Conservation (phyloP, 192 early-diverging fungal genomes). For the Hyaloraphidium curvatum region DNA sequence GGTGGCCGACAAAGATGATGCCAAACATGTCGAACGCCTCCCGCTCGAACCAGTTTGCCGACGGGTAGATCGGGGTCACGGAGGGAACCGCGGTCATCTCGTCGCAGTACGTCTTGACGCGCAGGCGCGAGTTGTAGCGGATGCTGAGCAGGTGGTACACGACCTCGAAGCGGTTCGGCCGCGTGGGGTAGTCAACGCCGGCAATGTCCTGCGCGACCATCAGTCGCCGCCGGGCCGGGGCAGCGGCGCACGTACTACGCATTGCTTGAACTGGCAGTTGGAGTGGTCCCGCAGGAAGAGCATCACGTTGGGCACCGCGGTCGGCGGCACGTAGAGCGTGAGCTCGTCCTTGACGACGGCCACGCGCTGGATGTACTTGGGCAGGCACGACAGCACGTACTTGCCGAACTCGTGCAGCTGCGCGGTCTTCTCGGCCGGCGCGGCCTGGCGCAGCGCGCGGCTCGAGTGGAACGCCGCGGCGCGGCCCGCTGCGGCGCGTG, state of each 20-base stretch:
- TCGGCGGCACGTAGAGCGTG: slow-evolving; percentile 80
- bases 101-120: slow-evolving; percentile 91
- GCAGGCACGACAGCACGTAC: slow-evolving; percentile 64
- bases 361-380: slow-evolving; percentile 92
- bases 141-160: slow-evolving; percentile 82
- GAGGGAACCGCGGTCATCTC: slow-evolving; percentile 84
- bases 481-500: too few species aligned
- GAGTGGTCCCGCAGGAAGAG: slow-evolving; percentile 88
- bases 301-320: slow-evolving; percentile 51
- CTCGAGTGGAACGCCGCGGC: too few species aligned
- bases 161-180: slow-evolving; percentile 87
- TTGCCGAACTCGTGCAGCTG: slow-evolving; percentile 69
- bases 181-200: slow-evolving; percentile 83
- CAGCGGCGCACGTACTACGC: too few species aligned
- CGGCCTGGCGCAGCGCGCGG: neutral
- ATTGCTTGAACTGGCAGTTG: slow-evolving; percentile 77
- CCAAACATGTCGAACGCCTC: slow-evolving; percentile 99
- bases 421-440: neutral
- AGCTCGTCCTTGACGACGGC: slow-evolving; percentile 90
- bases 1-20: slow-evolving; percentile 86
- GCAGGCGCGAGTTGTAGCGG: slow-evolving; percentile 77
- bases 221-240: too few species aligned
- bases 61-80: slow-evolving; percentile 49
- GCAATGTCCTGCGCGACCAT: too few species aligned
- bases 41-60: slow-evolving; percentile 95